Percentiles rank a stretch among this genome's conserved stretches.
Evolutionary conservation across 257 asterid genomes (phyloP).

Genomic region (Ajuga chamaepitys): DNA sequence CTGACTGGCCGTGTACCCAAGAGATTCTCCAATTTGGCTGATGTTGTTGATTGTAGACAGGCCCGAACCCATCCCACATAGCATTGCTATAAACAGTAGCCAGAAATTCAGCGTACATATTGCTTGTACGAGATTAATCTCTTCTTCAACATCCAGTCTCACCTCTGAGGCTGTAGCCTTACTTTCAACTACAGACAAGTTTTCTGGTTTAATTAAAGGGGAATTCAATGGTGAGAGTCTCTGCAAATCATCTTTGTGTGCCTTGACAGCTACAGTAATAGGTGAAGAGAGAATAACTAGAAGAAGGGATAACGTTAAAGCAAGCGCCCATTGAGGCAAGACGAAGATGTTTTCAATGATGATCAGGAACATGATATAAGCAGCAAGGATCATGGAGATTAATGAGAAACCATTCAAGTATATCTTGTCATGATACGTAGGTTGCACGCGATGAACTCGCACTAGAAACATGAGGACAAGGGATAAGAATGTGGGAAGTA

Average conservation of each 20-base stretch:
- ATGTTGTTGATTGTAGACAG: conserved; percentile 82
- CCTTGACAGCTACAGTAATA: conserved; percentile 34
- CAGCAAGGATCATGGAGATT: conserved; percentile 50
- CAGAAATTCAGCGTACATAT: conserved; percentile 59
- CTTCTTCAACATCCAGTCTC: conserved; percentile 19
- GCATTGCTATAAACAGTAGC: conserved; percentile 71
- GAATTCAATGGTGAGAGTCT: conserved; percentile 12
- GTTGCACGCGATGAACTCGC: conserved; percentile 29
- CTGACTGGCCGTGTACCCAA: conserved; percentile 53
- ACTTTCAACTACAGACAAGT: not conserved
- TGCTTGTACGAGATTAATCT: conserved; percentile 56
- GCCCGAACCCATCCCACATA: conserved; percentile 96
- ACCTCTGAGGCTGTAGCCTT: conserved; percentile 25
- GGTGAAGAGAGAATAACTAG: conserved; percentile 57
- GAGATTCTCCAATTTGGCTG: conserved; percentile 97
- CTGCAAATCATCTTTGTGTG: conserved; percentile 21
- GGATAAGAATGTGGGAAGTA: conserved; percentile 53
- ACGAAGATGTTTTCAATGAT: conserved; percentile 36
- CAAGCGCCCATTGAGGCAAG: conserved; percentile 40
- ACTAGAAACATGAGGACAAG: conserved; percentile 67
- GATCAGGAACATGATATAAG: conserved; percentile 59
- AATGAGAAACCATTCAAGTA: conserved; percentile 57
- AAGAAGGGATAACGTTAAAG: conserved; percentile 41
- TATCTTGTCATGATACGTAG: conserved; percentile 33
- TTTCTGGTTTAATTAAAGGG: conserved; percentile 32